Evolutionary conservation across 2,329 filamentous ascomycete genomes (phyloP), one percentile per base, ranked within the genome.

Genomic region (Nigrospora sphaerica): DNA sequence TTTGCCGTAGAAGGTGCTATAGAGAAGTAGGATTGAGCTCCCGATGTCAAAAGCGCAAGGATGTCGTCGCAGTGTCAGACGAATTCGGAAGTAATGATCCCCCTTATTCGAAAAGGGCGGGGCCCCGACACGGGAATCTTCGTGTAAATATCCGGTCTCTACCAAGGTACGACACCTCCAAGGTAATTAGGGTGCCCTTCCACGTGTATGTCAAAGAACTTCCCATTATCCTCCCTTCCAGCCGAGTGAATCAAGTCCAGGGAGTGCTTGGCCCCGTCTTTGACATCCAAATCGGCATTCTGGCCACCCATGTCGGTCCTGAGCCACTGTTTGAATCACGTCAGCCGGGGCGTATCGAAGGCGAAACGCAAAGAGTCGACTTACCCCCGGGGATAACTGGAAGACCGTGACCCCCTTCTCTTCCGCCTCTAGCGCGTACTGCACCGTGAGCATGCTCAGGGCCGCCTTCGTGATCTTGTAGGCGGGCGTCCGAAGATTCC

Each of bases 361-460:
- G 3, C 18, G 31, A 17, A 36, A 23, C 3, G 13, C 16, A 19
- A 16, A 19, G 18, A 42, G 9, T 13, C 3, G 12, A 53, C 67
- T 44, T 63, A 74, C 71, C 1, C 73, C 73, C 7, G 73, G 74
- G 18, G 57, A 67, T 6, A 75, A 39, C 0, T 64, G 61, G n/a
- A 74, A 53, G 42, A 75, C 62, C 0, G 64, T 67, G 44, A 75
- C 73, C 0, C 70, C 71, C 31, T 70, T 62, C 14, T 66, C 53
- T 4, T 56, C 62, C 42, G 67, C 64, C 3, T 64, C 62, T 9
- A 63, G 41, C 0, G 69, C 63, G 40, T 68, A 73, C 49, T 72
- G 70, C 0, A 68, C 61, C 2, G 70, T 75, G 33, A 77, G 53
- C 59, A 69, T 68, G 48, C 74, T 73, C 49, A 74, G 46, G 0